Evolutionary conservation across 768 basidiomycete genomes (phyloP).

Genomic region (Astraeus odoratus): DNA sequence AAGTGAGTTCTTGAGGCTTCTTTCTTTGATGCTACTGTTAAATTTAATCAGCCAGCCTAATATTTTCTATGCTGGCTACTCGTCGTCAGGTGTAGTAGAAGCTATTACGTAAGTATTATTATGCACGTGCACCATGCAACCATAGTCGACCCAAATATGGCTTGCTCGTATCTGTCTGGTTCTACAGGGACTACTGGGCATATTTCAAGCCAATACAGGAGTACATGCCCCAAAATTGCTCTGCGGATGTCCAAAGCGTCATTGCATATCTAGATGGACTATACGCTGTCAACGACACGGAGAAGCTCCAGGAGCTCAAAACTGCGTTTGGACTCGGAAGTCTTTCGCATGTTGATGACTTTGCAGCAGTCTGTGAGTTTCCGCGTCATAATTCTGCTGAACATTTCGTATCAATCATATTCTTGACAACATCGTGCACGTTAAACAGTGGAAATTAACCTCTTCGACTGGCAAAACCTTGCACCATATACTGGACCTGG

Average conservation of each 20-base stretch:
- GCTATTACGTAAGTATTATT: constrained; percentile 31
- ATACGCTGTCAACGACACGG: constrained; percentile 37
- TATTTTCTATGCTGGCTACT: constrained; percentile 37
- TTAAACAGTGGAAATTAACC: constrained; percentile 45
- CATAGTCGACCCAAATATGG: background rate
- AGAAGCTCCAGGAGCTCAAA: constrained; percentile 49
- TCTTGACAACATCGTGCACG: too few species aligned
- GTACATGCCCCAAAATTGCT: constrained; percentile 68
- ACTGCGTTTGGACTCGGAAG: constrained; percentile 50
- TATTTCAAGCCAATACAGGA: constrained; percentile 69
- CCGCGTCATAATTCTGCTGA: background rate
- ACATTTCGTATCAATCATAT: too few species aligned
- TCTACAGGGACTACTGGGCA: constrained; percentile 21
- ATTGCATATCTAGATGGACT: constrained; percentile 55
- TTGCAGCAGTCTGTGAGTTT: constrained; percentile 46
- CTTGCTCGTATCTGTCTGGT: background rate
- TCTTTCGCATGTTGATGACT: constrained; percentile 59
- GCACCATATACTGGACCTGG: constrained; percentile 43
- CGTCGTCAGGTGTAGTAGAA: constrained; percentile 42
- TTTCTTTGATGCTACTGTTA: background rate
- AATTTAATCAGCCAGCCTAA: constrained; percentile 26
- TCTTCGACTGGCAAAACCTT: constrained; percentile 62
- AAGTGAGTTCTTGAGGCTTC: constrained; percentile 35
- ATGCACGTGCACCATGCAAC: background rate
- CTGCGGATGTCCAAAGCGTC: constrained; percentile 60